Evolutionary conservation across 768 basidiomycete genomes (phyloP), one percentile per base, ranked within the genome.

Genomic region (Dioszegia aurantiaca): DNA sequence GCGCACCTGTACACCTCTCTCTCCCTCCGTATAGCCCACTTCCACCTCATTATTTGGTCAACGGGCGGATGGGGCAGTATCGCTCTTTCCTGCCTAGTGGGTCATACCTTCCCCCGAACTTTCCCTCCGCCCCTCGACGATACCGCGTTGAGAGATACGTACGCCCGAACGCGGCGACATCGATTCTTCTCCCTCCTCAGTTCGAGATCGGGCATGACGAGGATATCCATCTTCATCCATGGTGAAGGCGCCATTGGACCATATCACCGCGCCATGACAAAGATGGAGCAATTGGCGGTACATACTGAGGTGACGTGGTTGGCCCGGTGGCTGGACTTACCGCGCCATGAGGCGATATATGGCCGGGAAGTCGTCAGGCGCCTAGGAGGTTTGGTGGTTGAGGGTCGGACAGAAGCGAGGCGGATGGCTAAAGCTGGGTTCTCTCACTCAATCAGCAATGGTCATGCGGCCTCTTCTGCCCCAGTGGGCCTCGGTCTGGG

Each of bases 331-430:
- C 75, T 99, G 4, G 91, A 90, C 9, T 89, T 91, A 74, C 82
- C 80, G 53, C 82, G 95, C 45, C 94, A 94, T 78, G 93, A 95
- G 77, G 87, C 86, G 0, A 88, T 88, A 67, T 79, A 91, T 39
- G 80, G 92, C 24, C 82, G 94, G 11, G 92, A 97, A 70, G 82
- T 95, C 41, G 80, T 93, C 9, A 88, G 87, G 64, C 76, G 90
- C 54, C 80, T 93, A 79, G 92, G 91, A 70, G 81, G 90, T 55
- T 78, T 94, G 58, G 87, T 92, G n/a, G 88, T 85, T 65, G 89
- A 86, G 51, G 65, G 67, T 11, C 83, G 87, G 47, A 87, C 87
- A 65, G 88, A 89, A 75, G 82, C 61, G 56, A 58, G 84, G 67
- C 55, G 43, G 26, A 28, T 55, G 11, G 56, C 53, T 14, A 39